These are phyloP conservation scores for Oxytropis ochrocephala DNA, from an alignment of 306 rosid species.

Conservation along the genomic window DNA sequence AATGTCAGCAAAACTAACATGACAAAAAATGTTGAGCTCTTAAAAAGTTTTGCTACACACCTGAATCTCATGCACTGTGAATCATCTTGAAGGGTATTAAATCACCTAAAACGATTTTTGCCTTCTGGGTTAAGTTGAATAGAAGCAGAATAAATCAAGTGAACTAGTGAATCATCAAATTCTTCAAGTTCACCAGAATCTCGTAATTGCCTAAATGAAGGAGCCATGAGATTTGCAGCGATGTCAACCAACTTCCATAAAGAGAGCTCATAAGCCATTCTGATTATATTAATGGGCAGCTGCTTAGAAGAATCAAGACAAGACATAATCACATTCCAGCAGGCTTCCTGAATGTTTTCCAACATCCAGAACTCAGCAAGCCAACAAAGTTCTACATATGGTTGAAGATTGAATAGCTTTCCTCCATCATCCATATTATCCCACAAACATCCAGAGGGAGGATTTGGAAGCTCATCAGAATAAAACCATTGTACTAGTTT, in stretches of 20 bases:
- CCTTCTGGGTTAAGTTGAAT: slow-evolving; percentile 50
- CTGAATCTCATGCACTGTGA: background rate
- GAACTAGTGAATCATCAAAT: slow-evolving; percentile 53
- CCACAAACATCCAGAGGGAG: slow-evolving; percentile 78
- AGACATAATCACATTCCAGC: slow-evolving; percentile 50
- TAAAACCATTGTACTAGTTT: slow-evolving; percentile 69
- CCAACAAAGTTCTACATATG: slow-evolving; percentile 79
- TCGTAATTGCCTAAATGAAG: slow-evolving; percentile 56
- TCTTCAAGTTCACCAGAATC: slow-evolving; percentile 69
- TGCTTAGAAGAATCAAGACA: slow-evolving; percentile 50
- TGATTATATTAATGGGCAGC: slow-evolving; percentile 45
- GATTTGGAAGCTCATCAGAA: slow-evolving; percentile 56
- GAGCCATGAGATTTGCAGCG: slow-evolving; percentile 60
- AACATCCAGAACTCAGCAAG: slow-evolving; percentile 71
- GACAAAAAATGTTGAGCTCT: background rate
- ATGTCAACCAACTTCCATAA: slow-evolving; percentile 63
- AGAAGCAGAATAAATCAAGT: slow-evolving; percentile 62
- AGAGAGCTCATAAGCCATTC: slow-evolving; percentile 51
- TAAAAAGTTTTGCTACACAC: background rate
- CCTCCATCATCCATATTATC: slow-evolving; percentile 53
- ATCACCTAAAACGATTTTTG: slow-evolving; percentile 24
- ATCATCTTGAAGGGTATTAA: background rate
- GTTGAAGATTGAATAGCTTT: slow-evolving; percentile 52
- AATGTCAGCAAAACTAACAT: slow-evolving; percentile 1
- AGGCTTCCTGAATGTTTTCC: slow-evolving; percentile 54